Conservation (phyloP, 768 basidiomycete genomes). For the Pleurotus sapidus region DNA sequence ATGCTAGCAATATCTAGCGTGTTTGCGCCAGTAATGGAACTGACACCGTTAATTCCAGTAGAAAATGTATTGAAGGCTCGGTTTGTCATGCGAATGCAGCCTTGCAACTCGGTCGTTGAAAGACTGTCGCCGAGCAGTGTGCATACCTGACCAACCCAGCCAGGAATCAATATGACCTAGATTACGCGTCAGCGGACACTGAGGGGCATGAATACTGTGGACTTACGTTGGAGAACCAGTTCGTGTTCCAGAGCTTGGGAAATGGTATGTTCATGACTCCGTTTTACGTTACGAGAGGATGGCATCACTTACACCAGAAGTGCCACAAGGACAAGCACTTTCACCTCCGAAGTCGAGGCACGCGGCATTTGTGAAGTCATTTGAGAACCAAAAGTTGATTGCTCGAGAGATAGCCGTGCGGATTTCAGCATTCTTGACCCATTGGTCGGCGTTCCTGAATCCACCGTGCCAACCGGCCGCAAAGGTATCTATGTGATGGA, state of each 20-base stretch:
- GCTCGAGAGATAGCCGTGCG: constrained; percentile 32
- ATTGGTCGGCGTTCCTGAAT: constrained; percentile 32
- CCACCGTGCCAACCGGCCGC: constrained; percentile 53
- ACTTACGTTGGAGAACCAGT: constrained; percentile 49
- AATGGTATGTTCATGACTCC: neutral
- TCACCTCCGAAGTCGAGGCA: constrained; percentile 47
- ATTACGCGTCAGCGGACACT: neutral
- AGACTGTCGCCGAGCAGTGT: constrained; percentile 39
- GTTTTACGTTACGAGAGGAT: constrained; percentile 8
- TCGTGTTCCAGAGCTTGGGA: constrained; percentile 39
- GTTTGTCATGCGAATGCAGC: constrained; percentile 37
- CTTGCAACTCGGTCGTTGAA: constrained; percentile 25
- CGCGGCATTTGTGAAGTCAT: constrained; percentile 42
- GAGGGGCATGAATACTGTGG: neutral
- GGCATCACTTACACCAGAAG: constrained; percentile 25
- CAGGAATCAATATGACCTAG: constrained; percentile 51
- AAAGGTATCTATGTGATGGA: constrained; percentile 33
- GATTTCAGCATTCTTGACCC: constrained; percentile 28
- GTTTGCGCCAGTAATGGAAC: constrained; percentile 51
- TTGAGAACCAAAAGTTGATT: constrained; percentile 50
- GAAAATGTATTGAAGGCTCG: constrained; percentile 39
- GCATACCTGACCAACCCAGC: constrained; percentile 45
- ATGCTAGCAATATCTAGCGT: constrained; percentile 46
- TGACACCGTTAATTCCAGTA: constrained; percentile 33
- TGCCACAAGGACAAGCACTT: constrained; percentile 43